A percentile compares a stretch with the other conserved stretches of the same genome.
phyloP scores from a whole-genome alignment of 352 stramenopile species.

The Aphanomyces stellatus region DNA sequence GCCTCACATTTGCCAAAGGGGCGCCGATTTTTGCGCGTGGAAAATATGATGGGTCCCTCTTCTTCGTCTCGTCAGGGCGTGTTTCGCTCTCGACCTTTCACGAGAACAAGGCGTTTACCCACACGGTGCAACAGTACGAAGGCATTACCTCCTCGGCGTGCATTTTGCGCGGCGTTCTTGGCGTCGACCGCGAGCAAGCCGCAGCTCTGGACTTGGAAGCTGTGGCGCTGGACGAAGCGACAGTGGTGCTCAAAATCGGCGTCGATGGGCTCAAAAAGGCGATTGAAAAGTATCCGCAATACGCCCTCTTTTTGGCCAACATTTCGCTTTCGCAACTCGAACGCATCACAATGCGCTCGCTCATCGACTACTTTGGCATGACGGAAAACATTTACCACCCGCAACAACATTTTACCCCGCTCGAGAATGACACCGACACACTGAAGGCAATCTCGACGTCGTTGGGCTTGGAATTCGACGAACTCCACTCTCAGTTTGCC shows the following conservation, averaged over 20 bases:
- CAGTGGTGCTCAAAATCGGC: constrained; percentile 59
- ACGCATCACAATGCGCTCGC: constrained; percentile 66
- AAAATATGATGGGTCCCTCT: constrained; percentile 60
- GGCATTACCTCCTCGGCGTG: constrained; percentile 60
- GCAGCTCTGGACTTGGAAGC: constrained; percentile 44
- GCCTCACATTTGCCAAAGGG: constrained; percentile 36
- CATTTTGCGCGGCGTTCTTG: constrained; percentile 47
- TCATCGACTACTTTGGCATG: constrained; percentile 78
- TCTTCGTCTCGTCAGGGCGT: constrained; percentile 56
- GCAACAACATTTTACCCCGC: constrained; percentile 26
- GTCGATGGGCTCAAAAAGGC: constrained; percentile 37
- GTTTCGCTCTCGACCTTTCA: constrained; percentile 53
- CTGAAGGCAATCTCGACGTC: constrained; percentile 31
- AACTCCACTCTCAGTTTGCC: constrained; percentile 11
- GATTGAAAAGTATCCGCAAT: constrained; percentile 50
- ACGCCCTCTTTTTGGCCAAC: constrained; percentile 65
- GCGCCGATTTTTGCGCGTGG: constrained; percentile 50
- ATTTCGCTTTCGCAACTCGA: constrained; percentile 70
- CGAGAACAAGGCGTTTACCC: constrained; percentile 39
- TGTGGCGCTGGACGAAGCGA: constrained; percentile 33
- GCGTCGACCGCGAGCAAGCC: constrained; percentile 25
- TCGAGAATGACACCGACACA: constrained; percentile 22
- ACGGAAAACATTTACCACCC: constrained; percentile 33
- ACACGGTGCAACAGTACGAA: constrained; percentile 46
- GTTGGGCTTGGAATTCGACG: constrained; percentile 31